Conservation (phyloP, 345 rosid genomes). For the Aquilaria yunnanensis region DNA sequence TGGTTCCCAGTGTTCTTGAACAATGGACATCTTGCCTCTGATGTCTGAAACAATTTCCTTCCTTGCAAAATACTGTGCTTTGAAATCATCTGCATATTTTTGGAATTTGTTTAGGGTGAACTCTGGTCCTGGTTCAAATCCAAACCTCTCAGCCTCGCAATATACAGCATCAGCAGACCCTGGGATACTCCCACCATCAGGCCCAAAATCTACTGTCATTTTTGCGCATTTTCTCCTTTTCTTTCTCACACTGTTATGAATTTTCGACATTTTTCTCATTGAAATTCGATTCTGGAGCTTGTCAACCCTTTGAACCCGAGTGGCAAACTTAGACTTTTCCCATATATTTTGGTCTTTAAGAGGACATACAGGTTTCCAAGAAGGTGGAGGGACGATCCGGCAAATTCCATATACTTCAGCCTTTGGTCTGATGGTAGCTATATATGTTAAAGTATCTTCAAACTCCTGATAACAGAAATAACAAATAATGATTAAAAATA, state of each 20-base stretch:
- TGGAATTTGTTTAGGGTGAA: slow-evolving; percentile 71
- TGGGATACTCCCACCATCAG: slow-evolving; percentile 30
- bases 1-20: slow-evolving; percentile 45
- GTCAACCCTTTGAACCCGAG: slow-evolving; percentile 97
- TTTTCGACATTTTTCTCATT: slow-evolving; percentile 54
- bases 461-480: slow-evolving; percentile 52
- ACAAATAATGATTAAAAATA: slow-evolving; percentile 6
- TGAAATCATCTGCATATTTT: slow-evolving; percentile 85
- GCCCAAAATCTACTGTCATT: slow-evolving; percentile 48
- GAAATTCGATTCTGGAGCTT: slow-evolving; percentile 91
- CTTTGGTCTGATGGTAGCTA: slow-evolving; percentile 67
- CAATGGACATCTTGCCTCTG: slow-evolving; percentile 21
- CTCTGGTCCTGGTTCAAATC: slow-evolving; percentile 95
- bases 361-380: slow-evolving; percentile 97
- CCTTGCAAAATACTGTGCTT: slow-evolving; percentile 66
- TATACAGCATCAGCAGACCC: slow-evolving; percentile 35
- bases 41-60: slow-evolving; percentile 25
- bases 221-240: slow-evolving; percentile 76
- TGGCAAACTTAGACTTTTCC: slow-evolving; percentile 73
- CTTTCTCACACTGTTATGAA: slow-evolving; percentile 44
- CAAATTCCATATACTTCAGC: slow-evolving; percentile 97
- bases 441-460: slow-evolving; percentile 83
- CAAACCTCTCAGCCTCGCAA: slow-evolving; percentile 65
- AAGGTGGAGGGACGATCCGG: slow-evolving; percentile 93
- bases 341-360: slow-evolving; percentile 65